Base-by-base conservation (phyloP, 306 rosid species). In the Comarum palustre region DNA sequence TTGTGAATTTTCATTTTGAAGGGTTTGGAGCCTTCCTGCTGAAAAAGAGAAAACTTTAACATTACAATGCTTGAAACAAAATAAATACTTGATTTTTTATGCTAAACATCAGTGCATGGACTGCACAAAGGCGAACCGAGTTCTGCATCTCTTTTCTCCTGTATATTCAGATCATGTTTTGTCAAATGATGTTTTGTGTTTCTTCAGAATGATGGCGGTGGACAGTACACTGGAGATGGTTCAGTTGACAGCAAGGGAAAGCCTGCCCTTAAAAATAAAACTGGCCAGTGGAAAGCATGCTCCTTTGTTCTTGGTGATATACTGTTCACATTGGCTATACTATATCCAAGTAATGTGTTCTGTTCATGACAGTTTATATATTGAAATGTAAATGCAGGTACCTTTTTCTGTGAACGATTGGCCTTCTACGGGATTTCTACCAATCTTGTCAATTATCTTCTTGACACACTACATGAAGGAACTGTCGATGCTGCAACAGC, bases 241-340 rank as follows among this genome's bases (percentile, higher is more conserved):
- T 88, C 93, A 0, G 93, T 88, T 68, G 91, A 90, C 86, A 76
- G 79, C 59, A 80, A 77, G 69, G 93, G 96, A 80, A 84, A 63
- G n/a, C 96, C 84, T 57, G 93, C 82, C 71, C 87, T 81, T 27
- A 86, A 80, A 84, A 54, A 58, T 66, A 84, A 74, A 42, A 86
- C 91, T 32, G 93, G 96, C 66, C 82, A 69, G 47, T 90, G 96
- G 96, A 90, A 77, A 81, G 96, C 96, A 66, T 88, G 96, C 66
- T 82, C 87, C 75, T 90, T 88, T 80, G 80, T 90, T 76, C 84
- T 90, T 19, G 96, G 93, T 88, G 80, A 71, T 22, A 43, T 24
- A 3, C 14, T 32, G 16, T 45, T 43, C 6, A 10, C 66, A 48
- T 15, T 43, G 8, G 20, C 47, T 57, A 14, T 64, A 15, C 19